Evolutionary conservation across 1,284 basidiomycete species (phyloP), one percentile per base, ranked within the genome.

Genomic region (Paramarasmius palmivorus): DNA sequence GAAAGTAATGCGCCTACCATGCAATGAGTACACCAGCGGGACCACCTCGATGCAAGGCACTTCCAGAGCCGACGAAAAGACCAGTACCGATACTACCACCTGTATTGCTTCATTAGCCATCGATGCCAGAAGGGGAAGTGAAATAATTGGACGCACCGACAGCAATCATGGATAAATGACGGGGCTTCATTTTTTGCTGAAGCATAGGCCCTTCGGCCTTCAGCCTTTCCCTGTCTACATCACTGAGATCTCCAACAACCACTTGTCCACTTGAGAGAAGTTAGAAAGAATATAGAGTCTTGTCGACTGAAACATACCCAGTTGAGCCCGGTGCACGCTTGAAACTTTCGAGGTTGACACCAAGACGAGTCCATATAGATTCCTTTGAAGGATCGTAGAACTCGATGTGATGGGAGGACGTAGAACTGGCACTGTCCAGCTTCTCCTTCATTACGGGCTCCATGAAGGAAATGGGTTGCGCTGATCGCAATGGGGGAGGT

Each of bases 21-120:
- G 69, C 71, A 52, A 75, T 71, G 41, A 76, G 59, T 35, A 76
- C 59, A 50, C 68, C 73, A 54, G 71, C 73, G 15, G 73, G 74
- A n/a, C 74, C 74, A 44, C 73, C 73, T 17, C 48, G 59, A 34
- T 64, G 61, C 15, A 76, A 62, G 22, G 73, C 72, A n/a, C 63
- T 61, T 19, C 79, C 78, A 32, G 78, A 78, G 57, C 78, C 78
- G 48, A 81, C 75, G 63, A 81, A 81, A 19, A 81, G 71, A 63
- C 77, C 78, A 50, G 77, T 79, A 54, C 77, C 78, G 36, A 79
- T 79, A 55, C 74, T 77, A 7, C 78, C 77, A 55, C 76, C 78
- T 68, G 34, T 41, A 17, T 4, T 25, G 15, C n/a, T n/a, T n/a
- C n/a, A n/a, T n/a, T n/a, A n/a, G n/a, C n/a, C n/a, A n/a, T n/a